Evolutionary conservation across 352 stramenopile species (phyloP).

Genomic region (Globisporangium megalacanthum): DNA sequence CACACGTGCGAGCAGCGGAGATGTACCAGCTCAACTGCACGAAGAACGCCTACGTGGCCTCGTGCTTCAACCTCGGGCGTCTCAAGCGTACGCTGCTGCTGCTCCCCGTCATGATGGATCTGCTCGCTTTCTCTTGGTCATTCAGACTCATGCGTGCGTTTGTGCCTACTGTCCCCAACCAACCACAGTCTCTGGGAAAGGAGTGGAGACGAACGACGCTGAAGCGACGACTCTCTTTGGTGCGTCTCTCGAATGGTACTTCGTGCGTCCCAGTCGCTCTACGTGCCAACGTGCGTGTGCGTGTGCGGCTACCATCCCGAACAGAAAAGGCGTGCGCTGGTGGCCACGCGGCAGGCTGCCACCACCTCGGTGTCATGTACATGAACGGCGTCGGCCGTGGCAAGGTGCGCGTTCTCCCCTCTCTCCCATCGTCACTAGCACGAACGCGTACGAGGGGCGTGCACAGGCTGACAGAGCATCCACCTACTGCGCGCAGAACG

Average conservation of each 20-base stretch:
- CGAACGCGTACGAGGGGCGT: too few relatives aligned
- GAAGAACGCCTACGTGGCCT: conserved; percentile 75
- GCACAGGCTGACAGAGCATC: background rate
- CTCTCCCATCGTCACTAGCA: too few relatives aligned
- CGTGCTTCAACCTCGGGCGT: conserved; percentile 83
- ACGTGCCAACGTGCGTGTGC: too few relatives aligned
- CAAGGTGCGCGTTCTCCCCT: conserved; percentile 34
- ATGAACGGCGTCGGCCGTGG: conserved; percentile 60
- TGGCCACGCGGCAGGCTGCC: conserved; percentile 68
- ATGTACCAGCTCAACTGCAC: conserved; percentile 84
- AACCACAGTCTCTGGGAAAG: conserved; percentile 67
- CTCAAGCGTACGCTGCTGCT: conserved; percentile 53
- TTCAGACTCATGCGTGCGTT: background rate
- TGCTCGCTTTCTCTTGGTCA: background rate
- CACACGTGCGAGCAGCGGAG: conserved; percentile 24
- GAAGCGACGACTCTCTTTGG: conserved; percentile 71
- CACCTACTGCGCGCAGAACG: conserved; percentile 30
- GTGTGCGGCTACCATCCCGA: background rate
- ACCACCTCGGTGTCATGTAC: conserved; percentile 84
- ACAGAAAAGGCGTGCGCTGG: conserved; percentile 75
- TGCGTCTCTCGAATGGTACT: conserved; percentile 17
- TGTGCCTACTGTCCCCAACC: background rate
- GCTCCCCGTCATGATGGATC: background rate
- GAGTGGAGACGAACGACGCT: conserved; percentile 56
- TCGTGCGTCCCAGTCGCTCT: too few relatives aligned